Conservation (phyloP, 208 protist genomes). For the Leishmania gerbilli region DNA sequence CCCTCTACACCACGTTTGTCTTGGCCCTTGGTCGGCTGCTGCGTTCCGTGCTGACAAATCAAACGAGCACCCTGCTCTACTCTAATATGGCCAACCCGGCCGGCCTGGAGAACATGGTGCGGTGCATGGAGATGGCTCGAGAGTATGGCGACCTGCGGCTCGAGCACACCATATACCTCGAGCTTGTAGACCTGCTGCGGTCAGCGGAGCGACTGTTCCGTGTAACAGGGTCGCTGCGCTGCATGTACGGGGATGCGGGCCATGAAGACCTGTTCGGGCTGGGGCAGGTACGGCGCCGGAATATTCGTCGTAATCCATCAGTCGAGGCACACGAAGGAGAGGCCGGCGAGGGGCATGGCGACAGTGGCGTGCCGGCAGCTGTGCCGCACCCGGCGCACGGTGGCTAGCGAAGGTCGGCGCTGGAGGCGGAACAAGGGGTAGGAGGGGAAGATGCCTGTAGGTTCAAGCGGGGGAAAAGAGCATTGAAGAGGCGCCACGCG, state of each 20-base stretch:
- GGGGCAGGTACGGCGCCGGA: conserved; percentile 17
- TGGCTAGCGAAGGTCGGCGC: background rate
- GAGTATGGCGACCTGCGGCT: conserved; percentile 67
- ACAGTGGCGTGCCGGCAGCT: background rate
- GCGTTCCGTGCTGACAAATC: conserved; percentile 56
- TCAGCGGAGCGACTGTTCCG: conserved; percentile 61
- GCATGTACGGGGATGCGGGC: conserved; percentile 23
- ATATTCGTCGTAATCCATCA: background rate
- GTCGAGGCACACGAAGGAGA: background rate
- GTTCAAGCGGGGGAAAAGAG: background rate
- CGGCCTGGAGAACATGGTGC: conserved; percentile 54
- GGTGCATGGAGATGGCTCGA: conserved; percentile 52
- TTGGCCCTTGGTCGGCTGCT: conserved; percentile 73
- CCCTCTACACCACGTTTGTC: conserved; percentile 87
- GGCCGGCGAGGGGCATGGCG: background rate
- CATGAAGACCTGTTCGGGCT: conserved; percentile 22
- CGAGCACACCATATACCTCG: conserved; percentile 76
- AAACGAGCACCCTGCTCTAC: conserved; percentile 44
- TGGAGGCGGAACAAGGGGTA: background rate
- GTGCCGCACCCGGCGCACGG: background rate
- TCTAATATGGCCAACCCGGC: conserved; percentile 65
- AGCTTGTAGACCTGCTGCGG: conserved; percentile 77
- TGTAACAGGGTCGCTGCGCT: conserved; percentile 55
- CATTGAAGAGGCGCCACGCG: background rate
- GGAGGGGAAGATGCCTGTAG: background rate